Conservation (phyloP, 2,329 filamentous ascomycete genomes). For the Aspergillus thermomutatus region DNA sequence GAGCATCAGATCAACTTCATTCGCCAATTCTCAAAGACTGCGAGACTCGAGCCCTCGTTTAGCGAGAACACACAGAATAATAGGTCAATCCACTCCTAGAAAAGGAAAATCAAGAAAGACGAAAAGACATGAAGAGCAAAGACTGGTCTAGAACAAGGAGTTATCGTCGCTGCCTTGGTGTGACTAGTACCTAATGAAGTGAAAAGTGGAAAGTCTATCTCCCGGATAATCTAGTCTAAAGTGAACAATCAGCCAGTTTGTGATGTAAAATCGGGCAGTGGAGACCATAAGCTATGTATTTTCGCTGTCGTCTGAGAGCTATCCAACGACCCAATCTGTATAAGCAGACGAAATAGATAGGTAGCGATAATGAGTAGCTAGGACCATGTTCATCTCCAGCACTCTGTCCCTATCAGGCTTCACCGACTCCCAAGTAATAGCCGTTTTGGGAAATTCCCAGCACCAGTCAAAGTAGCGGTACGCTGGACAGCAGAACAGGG, state of each 20-base stretch:
- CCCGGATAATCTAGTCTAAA: not conserved
- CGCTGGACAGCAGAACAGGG: not conserved
- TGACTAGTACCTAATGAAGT: not conserved
- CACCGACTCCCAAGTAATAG: constrained; percentile 6
- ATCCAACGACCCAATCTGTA: not conserved
- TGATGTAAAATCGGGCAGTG: no score
- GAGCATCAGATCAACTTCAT: not conserved
- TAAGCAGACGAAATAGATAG: no score
- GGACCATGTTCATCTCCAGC: not conserved
- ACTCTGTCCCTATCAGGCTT: not conserved
- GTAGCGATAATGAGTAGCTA: no score
- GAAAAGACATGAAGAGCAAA: not conserved
- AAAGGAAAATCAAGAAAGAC: not conserved
- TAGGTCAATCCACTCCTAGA: not conserved
- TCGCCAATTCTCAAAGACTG: not conserved
- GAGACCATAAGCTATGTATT: no score
- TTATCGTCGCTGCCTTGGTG: not conserved
- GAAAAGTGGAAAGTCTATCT: not conserved
- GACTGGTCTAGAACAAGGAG: not conserved
- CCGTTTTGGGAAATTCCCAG: not conserved
- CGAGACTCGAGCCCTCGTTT: not conserved
- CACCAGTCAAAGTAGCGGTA: not conserved
- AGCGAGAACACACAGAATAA: not conserved
- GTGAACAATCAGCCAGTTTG: no score
- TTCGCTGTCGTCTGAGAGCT: not conserved